Evolutionary conservation across 2,329 filamentous ascomycete genomes (phyloP).

Genomic region (Aphanocladium album): DNA sequence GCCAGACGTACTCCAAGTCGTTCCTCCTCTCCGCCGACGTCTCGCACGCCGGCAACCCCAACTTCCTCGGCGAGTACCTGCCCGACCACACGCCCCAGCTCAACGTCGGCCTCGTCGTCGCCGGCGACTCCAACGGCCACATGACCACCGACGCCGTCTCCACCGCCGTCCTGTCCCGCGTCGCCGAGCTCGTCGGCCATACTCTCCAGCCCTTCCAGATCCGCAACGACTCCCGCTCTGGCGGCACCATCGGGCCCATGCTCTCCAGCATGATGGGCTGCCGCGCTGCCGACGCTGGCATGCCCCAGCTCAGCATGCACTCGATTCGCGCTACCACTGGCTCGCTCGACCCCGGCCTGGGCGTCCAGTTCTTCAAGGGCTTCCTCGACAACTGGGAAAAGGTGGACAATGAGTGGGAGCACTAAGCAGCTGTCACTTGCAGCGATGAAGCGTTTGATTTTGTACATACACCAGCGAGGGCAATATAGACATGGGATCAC

Average conservation of each 20-base stretch:
- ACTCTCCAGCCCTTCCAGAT: slow-evolving; percentile 89
- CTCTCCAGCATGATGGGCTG: slow-evolving; percentile 76
- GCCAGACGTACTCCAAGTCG: slow-evolving; percentile 82
- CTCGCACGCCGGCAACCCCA: slow-evolving; percentile 89
- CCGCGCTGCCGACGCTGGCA: slow-evolving; percentile 77
- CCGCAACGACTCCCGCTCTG: slow-evolving; percentile 81
- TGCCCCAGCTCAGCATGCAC: slow-evolving; percentile 93
- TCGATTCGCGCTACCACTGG: slow-evolving; percentile 86
- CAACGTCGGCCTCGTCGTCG: slow-evolving; percentile 80
- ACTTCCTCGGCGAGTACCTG: slow-evolving; percentile 81
- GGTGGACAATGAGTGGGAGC: slow-evolving; percentile 74
- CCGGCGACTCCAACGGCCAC: slow-evolving; percentile 82
- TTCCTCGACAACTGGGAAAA: slow-evolving; percentile 83
- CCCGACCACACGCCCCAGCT: slow-evolving; percentile 80
- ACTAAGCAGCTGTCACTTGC: slow-evolving; percentile 1
- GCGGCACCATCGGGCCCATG: slow-evolving; percentile 94
- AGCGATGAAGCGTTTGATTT: background rate
- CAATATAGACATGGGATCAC: background rate
- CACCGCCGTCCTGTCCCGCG: slow-evolving; percentile 70
- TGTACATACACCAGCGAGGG: slow-evolving; percentile 3
- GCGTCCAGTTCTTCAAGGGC: slow-evolving; percentile 81
- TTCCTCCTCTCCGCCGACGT: slow-evolving; percentile 93
- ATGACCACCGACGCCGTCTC: slow-evolving; percentile 93
- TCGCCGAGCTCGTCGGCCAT: slow-evolving; percentile 68
- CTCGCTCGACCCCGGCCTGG: slow-evolving; percentile 77